Evolutionary conservation across 192 early-diverging fungal genomes (phyloP), one percentile per base, ranked within the genome.

Genomic region (Umbelopsis vinacea): DNA sequence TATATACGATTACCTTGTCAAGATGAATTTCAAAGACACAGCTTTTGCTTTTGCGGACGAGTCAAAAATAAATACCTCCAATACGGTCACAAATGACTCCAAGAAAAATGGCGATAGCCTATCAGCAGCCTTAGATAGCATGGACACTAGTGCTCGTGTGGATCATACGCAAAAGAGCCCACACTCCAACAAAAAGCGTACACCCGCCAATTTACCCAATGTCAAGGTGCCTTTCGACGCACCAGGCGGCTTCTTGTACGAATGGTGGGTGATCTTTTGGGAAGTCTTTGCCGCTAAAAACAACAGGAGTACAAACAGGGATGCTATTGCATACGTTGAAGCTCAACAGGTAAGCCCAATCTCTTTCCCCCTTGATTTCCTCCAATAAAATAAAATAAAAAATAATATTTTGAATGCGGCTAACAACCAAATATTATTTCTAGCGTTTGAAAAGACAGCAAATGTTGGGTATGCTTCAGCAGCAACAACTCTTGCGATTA

Each of bases 261-360:
- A 91, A 46, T 90, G 90, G 89, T 90, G 88, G 81, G 63, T 74
- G 4, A 83, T 88, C 3, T 90, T 90, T 75, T 91, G 89, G 89
- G 90, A 91, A 52, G 66, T 86, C 29, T 89, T 79, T 79, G 73
- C 67, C 70, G 87, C 71, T 70, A 82, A 76, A 66, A 70, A 14
- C 74, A 84, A 70, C 26, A 72, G 68, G n/a, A 21, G 45, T 2
- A 38, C 72, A 23, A 76, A 52, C 67, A 76, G 72, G 66, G 77
- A 82, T 66, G 81, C 74, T 9, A 52, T 46, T 17, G 63, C 70
- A 23, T 82, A 74, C 54, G 74, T 55, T 22, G 53, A 55, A 10
- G 53, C 53, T 55, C 53, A 55, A 29, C 53, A 55, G 53, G 53
- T 55, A 29, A 55, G 21, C 11, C n/a, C 19, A 29, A 23, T 22